These are phyloP conservation scores for Phytophthora citrophthora DNA, from an alignment of 352 stramenopile genomes.

Conservation along the genomic window DNA sequence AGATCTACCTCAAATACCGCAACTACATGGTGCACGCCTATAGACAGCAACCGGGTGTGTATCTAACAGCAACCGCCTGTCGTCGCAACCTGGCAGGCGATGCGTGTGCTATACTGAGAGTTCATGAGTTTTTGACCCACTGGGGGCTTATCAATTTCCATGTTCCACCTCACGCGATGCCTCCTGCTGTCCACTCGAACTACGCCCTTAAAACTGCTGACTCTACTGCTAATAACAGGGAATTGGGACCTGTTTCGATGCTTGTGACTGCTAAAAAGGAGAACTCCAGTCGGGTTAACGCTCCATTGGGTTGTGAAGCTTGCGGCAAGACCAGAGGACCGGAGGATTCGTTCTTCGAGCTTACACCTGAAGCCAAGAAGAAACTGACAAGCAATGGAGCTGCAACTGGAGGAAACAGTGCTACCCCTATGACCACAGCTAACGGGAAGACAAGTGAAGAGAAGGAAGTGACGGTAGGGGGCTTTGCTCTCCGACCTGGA, in stretches of 20 bases:
- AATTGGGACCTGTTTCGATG: constrained; percentile 35
- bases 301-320: constrained; percentile 48
- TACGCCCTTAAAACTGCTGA: constrained; percentile 45
- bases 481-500: constrained; percentile 56
- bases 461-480: constrained; percentile 51
- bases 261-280: constrained; percentile 38
- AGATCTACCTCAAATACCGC: constrained; percentile 87
- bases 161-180: constrained; percentile 76
- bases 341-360: constrained; percentile 54
- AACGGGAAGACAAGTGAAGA: constrained; percentile 32
- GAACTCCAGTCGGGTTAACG: constrained; percentile 20
- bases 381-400: constrained; percentile 39
- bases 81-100: constrained; percentile 82
- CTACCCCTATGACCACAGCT: constrained; percentile 1
- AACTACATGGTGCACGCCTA: constrained; percentile 90
- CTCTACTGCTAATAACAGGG: neutral
- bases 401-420: constrained; percentile 12
- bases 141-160: constrained; percentile 90
- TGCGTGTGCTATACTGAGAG: constrained; percentile 81
- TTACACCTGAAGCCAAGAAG: constrained; percentile 66
- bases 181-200: constrained; percentile 57
- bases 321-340: constrained; percentile 48
- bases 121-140: constrained; percentile 88
- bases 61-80: constrained; percentile 84
- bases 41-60: constrained; percentile 79